These are phyloP conservation scores for Sporothrix mexicana DNA, from an alignment of 2,329 filamentous ascomycete species.

Conservation along the genomic window DNA sequence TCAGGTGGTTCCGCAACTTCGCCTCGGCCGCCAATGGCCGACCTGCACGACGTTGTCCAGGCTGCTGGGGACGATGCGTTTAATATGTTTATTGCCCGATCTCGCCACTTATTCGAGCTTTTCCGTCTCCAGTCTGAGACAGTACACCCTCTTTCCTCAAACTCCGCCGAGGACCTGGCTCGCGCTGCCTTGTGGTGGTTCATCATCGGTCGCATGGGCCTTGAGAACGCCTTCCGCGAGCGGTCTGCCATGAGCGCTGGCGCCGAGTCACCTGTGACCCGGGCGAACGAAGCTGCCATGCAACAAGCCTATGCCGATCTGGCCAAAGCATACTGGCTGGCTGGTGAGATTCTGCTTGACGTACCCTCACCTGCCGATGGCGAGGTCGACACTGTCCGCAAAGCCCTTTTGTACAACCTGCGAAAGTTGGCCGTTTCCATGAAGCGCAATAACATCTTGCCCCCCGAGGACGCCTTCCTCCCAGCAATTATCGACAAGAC, in stretches of 20 bases:
- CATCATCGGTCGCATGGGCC: conserved; percentile 74
- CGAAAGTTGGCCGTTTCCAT: conserved; percentile 80
- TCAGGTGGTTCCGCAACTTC: conserved; percentile 33
- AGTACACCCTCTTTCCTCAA: conserved; percentile 67
- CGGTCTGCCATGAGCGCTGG: conserved; percentile 59
- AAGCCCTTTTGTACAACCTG: conserved; percentile 67
- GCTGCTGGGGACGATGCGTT: conserved; percentile 69
- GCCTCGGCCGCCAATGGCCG: conserved; percentile 44
- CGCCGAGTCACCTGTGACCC: conserved; percentile 43
- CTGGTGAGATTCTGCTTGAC: conserved; percentile 59
- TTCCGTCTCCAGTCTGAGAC: conserved; percentile 80
- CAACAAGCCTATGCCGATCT: conserved; percentile 86
- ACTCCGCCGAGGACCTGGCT: conserved; percentile 69
- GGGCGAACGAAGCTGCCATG: conserved; percentile 60
- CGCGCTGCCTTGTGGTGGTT: conserved; percentile 89
- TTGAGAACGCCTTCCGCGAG: conserved; percentile 74
- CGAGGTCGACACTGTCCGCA: conserved; percentile 60
- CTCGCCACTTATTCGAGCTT: conserved; percentile 74
- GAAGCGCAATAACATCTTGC: conserved; percentile 80
- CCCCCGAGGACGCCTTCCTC: conserved; percentile 70
- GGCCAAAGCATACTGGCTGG: conserved; percentile 86
- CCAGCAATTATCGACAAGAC: conserved; percentile 79
- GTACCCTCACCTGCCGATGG: conserved; percentile 48
- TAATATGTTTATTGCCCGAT: conserved; percentile 70
- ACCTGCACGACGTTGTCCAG: conserved; percentile 50